Percentiles rank a stretch among this genome's conserved stretches.
Conservation (phyloP, 306 rosid genomes). For the Malus asiatica region DNA sequence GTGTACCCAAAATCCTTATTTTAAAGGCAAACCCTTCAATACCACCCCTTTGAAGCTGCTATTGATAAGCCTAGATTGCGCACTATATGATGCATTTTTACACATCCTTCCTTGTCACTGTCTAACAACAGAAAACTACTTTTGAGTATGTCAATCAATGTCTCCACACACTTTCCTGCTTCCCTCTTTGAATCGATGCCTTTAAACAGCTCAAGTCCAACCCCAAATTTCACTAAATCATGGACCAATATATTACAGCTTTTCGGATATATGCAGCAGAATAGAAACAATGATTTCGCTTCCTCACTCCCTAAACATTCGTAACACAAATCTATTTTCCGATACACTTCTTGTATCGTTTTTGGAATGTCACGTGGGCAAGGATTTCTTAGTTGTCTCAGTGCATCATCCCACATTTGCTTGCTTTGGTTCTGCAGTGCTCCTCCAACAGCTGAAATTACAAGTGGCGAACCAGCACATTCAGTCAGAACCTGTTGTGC, state of each 20-base stretch:
- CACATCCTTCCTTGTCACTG: rapidly evolving
- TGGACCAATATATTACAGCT: background rate
- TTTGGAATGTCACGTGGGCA: background rate
- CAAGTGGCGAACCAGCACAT: conserved; percentile 35
- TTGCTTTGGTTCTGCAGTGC: conserved; percentile 22
- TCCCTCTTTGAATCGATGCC: background rate
- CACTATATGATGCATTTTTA: conserved; percentile 11
- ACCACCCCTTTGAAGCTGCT: background rate
- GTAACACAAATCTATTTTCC: conserved; percentile 24
- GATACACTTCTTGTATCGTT: background rate
- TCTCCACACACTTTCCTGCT: background rate
- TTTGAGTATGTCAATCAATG: background rate
- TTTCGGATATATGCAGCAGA: conserved; percentile 6
- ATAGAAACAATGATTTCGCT: conserved; percentile 13
- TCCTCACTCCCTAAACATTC: conserved; percentile 7
- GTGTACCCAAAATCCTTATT: background rate
- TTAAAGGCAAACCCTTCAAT: background rate
- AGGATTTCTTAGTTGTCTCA: conserved; percentile 8
- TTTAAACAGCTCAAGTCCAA: conserved; percentile 2
- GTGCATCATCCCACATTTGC: conserved; percentile 31
- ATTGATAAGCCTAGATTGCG: background rate
- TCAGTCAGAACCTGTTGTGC: conserved; percentile 20
- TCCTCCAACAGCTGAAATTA: conserved; percentile 20
- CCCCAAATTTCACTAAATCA: background rate
- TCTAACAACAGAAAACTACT: background rate